phyloP scores from a whole-genome alignment of 2,329 filamentous ascomycete genomes.

The Penicillium palitans region DNA sequence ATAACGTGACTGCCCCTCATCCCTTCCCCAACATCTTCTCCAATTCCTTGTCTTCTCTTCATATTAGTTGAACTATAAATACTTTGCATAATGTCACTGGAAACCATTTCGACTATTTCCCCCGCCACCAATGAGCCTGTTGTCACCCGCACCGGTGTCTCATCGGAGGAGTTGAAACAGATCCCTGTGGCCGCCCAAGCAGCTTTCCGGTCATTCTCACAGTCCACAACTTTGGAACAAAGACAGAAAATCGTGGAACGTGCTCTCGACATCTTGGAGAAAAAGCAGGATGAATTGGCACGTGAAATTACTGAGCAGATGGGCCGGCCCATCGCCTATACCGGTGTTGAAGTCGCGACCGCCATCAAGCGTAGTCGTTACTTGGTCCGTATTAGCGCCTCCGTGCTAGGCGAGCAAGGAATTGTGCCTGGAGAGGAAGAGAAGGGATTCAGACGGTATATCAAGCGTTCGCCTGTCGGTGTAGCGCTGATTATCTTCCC shows the following conservation, averaged over 20 bases:
- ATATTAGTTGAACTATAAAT: background rate
- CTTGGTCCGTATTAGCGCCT: constrained; percentile 77
- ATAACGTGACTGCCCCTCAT: constrained; percentile 18
- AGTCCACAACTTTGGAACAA: constrained; percentile 72
- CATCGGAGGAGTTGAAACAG: constrained; percentile 66
- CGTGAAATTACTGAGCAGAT: constrained; percentile 90
- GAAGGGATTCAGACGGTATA: constrained; percentile 85
- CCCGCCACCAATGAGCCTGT: constrained; percentile 84
- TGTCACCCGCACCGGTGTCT: constrained; percentile 73
- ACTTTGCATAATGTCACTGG: constrained; percentile 47
- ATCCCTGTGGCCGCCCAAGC: constrained; percentile 71
- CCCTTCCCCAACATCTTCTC: constrained; percentile 6
- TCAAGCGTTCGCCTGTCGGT: constrained; percentile 83
- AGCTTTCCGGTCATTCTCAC: constrained; percentile 75
- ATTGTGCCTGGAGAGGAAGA: constrained; percentile 75
- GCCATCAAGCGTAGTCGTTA: constrained; percentile 84
- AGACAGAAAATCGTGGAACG: constrained; percentile 79
- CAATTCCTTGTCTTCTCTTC: constrained; percentile 3
- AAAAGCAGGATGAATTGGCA: constrained; percentile 76
- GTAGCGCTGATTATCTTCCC: constrained; percentile 88
- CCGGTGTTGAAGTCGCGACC: constrained; percentile 78
- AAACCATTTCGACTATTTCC: constrained; percentile 76
- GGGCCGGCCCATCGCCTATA: constrained; percentile 88
- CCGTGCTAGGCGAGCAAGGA: constrained; percentile 66
- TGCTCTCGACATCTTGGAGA: constrained; percentile 69